These are phyloP conservation scores for Madurella fahalii DNA, from an alignment of 2,329 filamentous ascomycete genomes.

Conservation along the genomic window DNA sequence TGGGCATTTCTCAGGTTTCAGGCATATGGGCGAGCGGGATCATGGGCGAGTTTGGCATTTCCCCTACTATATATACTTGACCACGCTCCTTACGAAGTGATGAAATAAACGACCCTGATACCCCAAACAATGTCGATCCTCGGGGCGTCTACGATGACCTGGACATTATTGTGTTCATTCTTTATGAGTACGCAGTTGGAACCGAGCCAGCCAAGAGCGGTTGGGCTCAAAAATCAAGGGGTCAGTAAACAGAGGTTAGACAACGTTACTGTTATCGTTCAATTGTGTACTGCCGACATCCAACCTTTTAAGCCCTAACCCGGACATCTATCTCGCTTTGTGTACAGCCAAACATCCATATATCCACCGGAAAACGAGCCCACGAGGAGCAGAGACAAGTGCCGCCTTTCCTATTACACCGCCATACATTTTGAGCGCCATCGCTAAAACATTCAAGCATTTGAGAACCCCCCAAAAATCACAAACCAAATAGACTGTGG, in stretches of 20 bases:
- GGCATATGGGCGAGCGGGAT: not conserved
- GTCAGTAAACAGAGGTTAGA: no score
- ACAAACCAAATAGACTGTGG: not conserved
- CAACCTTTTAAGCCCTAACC: not conserved
- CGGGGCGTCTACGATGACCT: no score
- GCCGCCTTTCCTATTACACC: not conserved
- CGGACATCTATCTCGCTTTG: not conserved
- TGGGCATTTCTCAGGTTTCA: not conserved
- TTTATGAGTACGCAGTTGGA: no score
- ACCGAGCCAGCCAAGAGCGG: no score
- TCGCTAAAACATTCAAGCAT: conserved; percentile 18
- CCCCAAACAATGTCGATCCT: not conserved
- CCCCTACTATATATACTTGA: not conserved
- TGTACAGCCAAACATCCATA: not conserved
- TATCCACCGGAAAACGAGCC: not conserved
- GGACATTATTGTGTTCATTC: no score
- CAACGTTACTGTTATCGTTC: not conserved
- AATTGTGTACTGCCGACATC: not conserved
- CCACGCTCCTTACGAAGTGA: not conserved
- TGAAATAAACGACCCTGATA: conserved; percentile 7
- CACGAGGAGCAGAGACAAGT: not conserved
- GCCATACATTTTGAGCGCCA: conserved; percentile 23
- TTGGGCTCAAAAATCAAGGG: no score
- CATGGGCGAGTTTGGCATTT: not conserved
- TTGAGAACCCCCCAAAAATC: conserved; percentile 1